phyloP scores from a whole-genome alignment of 148 eudicot genomes.

The Rhododendron simsii region DNA sequence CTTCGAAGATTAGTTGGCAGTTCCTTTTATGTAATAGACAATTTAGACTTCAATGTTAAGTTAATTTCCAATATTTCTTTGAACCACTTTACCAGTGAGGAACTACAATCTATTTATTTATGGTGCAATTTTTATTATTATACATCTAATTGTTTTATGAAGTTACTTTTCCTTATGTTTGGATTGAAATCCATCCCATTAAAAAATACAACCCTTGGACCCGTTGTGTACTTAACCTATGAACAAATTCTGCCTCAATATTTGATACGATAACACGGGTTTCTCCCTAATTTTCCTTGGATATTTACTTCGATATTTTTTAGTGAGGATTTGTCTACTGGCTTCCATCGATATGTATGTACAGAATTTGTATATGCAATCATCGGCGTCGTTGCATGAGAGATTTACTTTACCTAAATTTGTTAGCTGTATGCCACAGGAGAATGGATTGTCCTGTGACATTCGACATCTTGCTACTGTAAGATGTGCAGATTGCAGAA shows the following conservation, averaged over 20 bases:
- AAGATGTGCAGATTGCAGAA: neutral
- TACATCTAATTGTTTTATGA: neutral
- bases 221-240: neutral
- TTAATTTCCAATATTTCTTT: neutral
- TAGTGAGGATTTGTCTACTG: neutral
- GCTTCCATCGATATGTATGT: neutral
- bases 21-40: neutral
- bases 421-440: neutral
- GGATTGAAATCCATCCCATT: neutral
- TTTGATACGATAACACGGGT: neutral
- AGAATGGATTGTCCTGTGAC: neutral
- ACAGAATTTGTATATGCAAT: neutral
- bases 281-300: neutral
- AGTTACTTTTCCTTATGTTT: neutral
- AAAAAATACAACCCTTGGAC: neutral
- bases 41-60: neutral
- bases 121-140: neutral
- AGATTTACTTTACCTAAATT: neutral
- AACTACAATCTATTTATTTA: neutral
- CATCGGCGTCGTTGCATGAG: neutral
- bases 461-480: neutral
- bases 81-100: neutral
- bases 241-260: neutral
- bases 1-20: neutral
- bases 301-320: neutral